Evolutionary conservation across 148 eudicot species (phyloP), one percentile per base, ranked within the genome.

Genomic region (Linanthus parryae): DNA sequence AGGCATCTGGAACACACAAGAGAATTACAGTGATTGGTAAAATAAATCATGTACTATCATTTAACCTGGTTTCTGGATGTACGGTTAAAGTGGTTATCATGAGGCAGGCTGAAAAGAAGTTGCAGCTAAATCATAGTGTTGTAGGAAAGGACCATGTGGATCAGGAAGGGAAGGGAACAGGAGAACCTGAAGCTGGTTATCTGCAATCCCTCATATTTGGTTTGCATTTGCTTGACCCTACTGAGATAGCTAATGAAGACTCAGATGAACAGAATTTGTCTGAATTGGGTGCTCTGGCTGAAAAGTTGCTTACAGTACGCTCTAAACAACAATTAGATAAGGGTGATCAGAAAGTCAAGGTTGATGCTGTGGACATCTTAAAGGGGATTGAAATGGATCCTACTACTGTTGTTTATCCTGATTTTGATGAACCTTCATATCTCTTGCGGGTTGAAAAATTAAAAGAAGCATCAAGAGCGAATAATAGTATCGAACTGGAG

Each of bases 1-100:
- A 79, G 77, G 96, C 91, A 58, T 77, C 99, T n/a, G 90, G 81
- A 26, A 65, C 81, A 45, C 94, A 73, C 79, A 79, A 87, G 73
- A 84, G 99, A 71, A 88, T 92, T 34, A 73, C 85, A 16, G 94
- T 92, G 52, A 92, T 92, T 65, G 99, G 99, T 50, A 96, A 92
- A 65, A 73, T 67, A 67, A 92, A 80, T 71, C 99, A 77, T 56
- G 96, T 92, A 36, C 62, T 92, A 39, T 84, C 79, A 33, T 71
- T 92, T 57, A 92, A 77, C 77, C 71, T 92, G 68, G 99, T 92
- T 53, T 76, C 94, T 18, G 82, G 74, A 54, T 66, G 56, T 37
- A 58, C 88, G 21, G 70, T 87, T 37, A 96, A 92, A 72, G 90
- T 87, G 96, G 96, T 87, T 49, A 79, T 92, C 46, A 73, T 84